Conservation (phyloP, 805 yeast genomes). For the Candida methanosorbosa region DNA sequence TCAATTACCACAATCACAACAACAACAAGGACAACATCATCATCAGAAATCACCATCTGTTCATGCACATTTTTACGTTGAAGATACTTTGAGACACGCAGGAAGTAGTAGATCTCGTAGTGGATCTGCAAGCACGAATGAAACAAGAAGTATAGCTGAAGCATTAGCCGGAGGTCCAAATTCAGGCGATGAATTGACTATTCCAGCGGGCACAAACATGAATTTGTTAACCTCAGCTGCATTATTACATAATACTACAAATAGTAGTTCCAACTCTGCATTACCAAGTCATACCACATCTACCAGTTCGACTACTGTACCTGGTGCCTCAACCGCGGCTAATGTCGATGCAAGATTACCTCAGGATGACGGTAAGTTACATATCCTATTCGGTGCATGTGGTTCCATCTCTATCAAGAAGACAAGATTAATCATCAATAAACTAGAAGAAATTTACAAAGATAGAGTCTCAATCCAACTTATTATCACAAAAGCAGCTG, state of each 20-base stretch:
- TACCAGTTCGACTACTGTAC: not conserved
- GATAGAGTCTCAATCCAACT: constrained; percentile 45
- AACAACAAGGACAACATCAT: not conserved
- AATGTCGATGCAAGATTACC: constrained; percentile 30
- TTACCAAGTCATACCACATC: not conserved
- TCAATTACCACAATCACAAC: not conserved
- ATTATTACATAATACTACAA: constrained; percentile 1
- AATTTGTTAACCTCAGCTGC: constrained; percentile 2
- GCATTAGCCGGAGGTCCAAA: constrained; percentile 2
- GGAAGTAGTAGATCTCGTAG: constrained; percentile 26
- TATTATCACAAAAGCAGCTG: constrained; percentile 45
- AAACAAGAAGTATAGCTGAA: constrained; percentile 10
- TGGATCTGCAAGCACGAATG: constrained; percentile 22
- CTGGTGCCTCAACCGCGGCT: constrained; percentile 2
- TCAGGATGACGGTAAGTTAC: constrained; percentile 46
- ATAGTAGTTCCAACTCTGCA: not conserved
- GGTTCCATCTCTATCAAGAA: constrained; percentile 47
- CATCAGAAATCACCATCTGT: constrained; percentile 39
- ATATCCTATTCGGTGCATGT: constrained; percentile 48
- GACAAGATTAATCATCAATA: constrained; percentile 42
- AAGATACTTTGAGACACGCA: constrained; percentile 52
- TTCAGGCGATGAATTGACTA: not conserved
- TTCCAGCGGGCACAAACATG: constrained; percentile 4
- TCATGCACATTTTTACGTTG: constrained; percentile 73
- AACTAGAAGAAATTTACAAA: constrained; percentile 43